Percentiles rank a stretch among this genome's conserved stretches.
Evolutionary conservation across 2,329 filamentous ascomycete genomes (phyloP).

Genomic region (Didymella glomerata): DNA sequence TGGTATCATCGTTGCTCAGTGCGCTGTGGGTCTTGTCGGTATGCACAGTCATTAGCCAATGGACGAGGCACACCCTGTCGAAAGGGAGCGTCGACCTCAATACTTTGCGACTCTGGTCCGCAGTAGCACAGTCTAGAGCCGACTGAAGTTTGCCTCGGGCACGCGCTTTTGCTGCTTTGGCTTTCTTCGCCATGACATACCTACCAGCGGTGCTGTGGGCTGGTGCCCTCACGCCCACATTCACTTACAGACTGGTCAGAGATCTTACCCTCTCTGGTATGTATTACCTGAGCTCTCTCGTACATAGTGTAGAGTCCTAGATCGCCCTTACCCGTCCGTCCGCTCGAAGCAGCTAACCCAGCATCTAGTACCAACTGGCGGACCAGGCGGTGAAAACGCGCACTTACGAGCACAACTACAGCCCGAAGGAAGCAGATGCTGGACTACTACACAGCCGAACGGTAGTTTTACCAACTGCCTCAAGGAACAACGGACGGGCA

Average conservation of each 20-base stretch:
- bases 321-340: no score
- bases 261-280: background rate
- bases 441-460: background rate
- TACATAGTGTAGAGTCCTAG: no score
- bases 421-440: background rate
- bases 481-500: background rate
- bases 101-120: background rate
- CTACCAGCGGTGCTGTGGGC: background rate
- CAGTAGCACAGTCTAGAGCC: background rate
- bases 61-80: background rate
- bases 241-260: background rate
- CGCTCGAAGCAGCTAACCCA: background rate
- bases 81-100: background rate
- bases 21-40: background rate
- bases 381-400: background rate
- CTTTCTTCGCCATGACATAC: background rate
- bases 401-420: background rate
- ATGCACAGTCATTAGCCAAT: background rate
- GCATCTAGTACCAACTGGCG: background rate
- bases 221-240: background rate
- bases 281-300: no score
- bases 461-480: background rate
- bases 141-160: background rate
- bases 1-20: background rate
- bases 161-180: background rate